Percentiles rank a stretch among this genome's conserved stretches.
Conservation (phyloP, 2,329 filamentous ascomycete genomes). For the Magnaporthiopsis poae region DNA sequence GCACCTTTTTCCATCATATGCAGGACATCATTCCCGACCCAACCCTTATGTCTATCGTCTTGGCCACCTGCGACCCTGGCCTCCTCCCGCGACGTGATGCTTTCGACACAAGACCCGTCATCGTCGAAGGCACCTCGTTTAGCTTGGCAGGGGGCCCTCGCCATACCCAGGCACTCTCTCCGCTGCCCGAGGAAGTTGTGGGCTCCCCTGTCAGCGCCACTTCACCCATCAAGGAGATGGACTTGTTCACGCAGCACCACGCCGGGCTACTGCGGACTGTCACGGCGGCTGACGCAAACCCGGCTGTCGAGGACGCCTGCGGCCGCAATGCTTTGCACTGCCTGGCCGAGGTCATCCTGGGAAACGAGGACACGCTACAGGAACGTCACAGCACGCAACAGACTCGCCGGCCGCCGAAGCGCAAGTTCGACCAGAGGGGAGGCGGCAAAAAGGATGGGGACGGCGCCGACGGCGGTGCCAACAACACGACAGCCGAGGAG, state of each 20-base stretch:
- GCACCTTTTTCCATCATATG: conserved; percentile 41
- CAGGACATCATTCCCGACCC: conserved; percentile 20
- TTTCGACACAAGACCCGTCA: conserved; percentile 29
- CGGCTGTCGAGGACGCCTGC: conserved; percentile 29
- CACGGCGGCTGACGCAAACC: conserved; percentile 22
- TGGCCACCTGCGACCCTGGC: conserved; percentile 24
- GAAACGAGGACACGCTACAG: conserved; percentile 25
- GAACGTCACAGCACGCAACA: conserved; percentile 23
- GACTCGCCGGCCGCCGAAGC: conserved; percentile 24
- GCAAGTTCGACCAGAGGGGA: conserved; percentile 26
- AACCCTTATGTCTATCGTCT: conserved; percentile 23
- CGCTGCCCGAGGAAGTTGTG: conserved; percentile 12
- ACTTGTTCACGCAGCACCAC: conserved; percentile 2
- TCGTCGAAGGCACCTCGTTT: conserved; percentile 14
- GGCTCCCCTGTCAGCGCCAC: conserved; percentile 1
- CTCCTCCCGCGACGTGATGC: conserved; percentile 36
- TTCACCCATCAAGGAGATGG: neutral
- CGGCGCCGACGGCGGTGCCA: conserved; percentile 12
- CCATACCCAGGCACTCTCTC: conserved; percentile 8
- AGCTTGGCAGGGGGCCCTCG: neutral
- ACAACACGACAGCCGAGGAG: conserved; percentile 4
- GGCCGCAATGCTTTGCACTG: conserved; percentile 50
- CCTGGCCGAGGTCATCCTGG: conserved; percentile 43
- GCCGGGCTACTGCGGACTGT: conserved; percentile 27
- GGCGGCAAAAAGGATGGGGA: conserved; percentile 15